Evolutionary conservation across 108 stramenopile genomes (phyloP).

Genomic region (Nitzschia inconspicua): DNA sequence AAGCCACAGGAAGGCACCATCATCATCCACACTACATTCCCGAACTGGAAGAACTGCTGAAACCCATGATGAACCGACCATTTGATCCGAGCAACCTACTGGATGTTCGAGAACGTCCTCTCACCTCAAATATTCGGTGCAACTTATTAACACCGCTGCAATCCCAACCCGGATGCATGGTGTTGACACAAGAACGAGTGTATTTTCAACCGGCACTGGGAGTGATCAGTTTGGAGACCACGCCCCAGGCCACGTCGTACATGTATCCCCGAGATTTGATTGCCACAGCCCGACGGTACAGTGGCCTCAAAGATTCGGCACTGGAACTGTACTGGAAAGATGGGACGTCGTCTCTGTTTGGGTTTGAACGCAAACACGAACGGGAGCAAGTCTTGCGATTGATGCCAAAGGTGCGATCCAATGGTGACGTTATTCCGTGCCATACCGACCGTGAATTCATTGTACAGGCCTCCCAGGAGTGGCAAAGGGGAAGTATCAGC

Average conservation of each 20-base stretch:
- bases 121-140: conserved; percentile 38
- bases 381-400: conserved; percentile 71
- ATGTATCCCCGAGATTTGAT: conserved; percentile 40
- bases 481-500: conserved; percentile 62
- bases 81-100: conserved; percentile 65
- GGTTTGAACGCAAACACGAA: conserved; percentile 59
- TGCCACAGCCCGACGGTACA: conserved; percentile 68
- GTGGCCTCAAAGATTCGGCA: conserved; percentile 74
- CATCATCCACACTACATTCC: conserved; percentile 4
- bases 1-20: not conserved
- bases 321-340: conserved; percentile 71
- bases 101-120: conserved; percentile 59
- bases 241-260: conserved; percentile 40
- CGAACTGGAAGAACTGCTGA: conserved; percentile 44
- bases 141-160: conserved; percentile 52
- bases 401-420: conserved; percentile 29
- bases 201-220: conserved; percentile 69
- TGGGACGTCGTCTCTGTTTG: conserved; percentile 56
- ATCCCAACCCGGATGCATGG: conserved; percentile 47
- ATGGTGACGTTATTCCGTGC: conserved; percentile 36
- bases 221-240: conserved; percentile 20
- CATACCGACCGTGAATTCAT: conserved; percentile 81
- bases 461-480: conserved; percentile 53
- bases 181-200: conserved; percentile 59
- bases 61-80: conserved; percentile 57